phyloP scores from a whole-genome alignment of 2,329 filamentous ascomycete species.

The Calonectria pseudoreteaudii region DNA sequence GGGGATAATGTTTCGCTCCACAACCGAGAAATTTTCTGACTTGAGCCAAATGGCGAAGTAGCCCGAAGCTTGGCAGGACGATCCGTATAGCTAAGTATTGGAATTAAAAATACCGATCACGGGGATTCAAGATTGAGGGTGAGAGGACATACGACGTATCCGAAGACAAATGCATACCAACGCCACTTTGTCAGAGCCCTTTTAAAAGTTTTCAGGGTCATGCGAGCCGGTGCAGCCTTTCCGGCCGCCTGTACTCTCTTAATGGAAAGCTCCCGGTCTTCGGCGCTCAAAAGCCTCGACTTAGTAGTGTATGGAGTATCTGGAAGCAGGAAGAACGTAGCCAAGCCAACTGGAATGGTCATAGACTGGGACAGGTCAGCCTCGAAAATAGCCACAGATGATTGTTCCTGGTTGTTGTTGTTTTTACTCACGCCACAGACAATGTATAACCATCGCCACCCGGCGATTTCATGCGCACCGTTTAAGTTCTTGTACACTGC shows the following conservation, averaged over 20 bases:
- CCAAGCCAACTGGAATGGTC: not conserved
- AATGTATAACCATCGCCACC: not conserved
- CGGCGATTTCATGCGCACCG: not conserved
- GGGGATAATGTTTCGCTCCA: not conserved
- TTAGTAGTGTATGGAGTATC: not conserved
- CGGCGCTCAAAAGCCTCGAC: not conserved
- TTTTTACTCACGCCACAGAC: not conserved
- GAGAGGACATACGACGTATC: not conserved
- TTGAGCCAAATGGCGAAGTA: constrained; percentile 3
- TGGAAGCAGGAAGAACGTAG: not conserved
- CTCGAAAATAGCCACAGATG: too few species aligned
- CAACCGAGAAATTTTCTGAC: not conserved
- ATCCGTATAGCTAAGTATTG: not conserved
- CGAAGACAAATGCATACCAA: not conserved
- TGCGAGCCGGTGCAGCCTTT: not conserved
- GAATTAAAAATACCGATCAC: not conserved
- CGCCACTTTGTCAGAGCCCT: not conserved
- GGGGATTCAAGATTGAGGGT: too few species aligned
- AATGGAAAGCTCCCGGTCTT: not conserved
- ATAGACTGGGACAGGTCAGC: not conserved
- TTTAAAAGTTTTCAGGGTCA: not conserved
- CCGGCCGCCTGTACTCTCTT: not conserved
- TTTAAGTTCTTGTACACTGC: constrained; percentile 8
- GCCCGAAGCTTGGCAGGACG: not conserved
- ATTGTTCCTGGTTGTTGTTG: not conserved